Conservation (phyloP, 2,329 filamentous ascomycete genomes). For the Fusarium tupiense region DNA sequence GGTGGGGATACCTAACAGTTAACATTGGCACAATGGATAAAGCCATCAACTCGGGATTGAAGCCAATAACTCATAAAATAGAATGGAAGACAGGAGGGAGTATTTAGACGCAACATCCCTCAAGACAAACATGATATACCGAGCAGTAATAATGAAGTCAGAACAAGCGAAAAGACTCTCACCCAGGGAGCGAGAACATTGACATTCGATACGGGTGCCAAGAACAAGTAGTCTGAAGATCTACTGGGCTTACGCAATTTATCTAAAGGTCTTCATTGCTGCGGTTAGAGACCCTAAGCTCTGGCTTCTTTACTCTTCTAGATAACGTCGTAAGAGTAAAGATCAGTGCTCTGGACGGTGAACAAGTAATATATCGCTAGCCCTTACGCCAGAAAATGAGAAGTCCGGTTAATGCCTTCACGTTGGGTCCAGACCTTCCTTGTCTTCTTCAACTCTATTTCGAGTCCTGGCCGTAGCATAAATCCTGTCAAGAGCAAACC, state of each 20-base stretch:
- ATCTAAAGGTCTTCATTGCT: not conserved
- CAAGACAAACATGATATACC: not conserved
- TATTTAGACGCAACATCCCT: not conserved
- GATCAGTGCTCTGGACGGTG: not conserved
- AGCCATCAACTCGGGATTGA: not conserved
- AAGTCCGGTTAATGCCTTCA: not conserved
- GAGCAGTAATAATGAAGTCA: not conserved
- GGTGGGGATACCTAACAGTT: conserved; percentile 11
- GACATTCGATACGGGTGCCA: no score
- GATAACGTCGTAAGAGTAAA: not conserved
- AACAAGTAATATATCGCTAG: not conserved
- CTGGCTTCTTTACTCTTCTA: not conserved
- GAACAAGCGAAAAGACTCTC: not conserved
- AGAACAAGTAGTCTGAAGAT: not conserved
- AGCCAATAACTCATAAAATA: not conserved
- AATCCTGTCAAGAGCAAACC: not conserved
- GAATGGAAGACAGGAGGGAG: not conserved
- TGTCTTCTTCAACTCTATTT: not conserved
- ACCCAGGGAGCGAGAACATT: no score
- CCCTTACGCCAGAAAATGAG: not conserved
- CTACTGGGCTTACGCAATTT: no score
- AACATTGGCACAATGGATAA: not conserved
- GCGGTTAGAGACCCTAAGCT: not conserved
- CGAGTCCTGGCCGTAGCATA: not conserved
- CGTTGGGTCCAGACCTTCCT: not conserved